Percentiles rank a stretch among this genome's conserved stretches.
Conservation (phyloP, 2,329 filamentous ascomycete genomes). For the Alternaria longipes region DNA sequence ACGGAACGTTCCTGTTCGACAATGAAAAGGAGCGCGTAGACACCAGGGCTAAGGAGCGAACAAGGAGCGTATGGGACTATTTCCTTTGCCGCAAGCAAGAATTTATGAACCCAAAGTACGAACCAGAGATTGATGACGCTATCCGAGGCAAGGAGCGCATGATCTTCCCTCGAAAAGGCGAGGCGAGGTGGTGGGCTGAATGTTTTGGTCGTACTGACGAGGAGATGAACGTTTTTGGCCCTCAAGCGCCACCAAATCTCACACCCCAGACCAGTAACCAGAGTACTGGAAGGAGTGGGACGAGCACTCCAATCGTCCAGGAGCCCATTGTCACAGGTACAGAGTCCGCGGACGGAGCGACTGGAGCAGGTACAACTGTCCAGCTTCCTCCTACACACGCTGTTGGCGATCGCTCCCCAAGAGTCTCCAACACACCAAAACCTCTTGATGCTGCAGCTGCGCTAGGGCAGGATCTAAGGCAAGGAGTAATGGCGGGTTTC, state of each 20-base stretch:
- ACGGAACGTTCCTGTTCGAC: constrained; percentile 95
- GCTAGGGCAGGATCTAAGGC: constrained; percentile 39
- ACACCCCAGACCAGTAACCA: constrained; percentile 41
- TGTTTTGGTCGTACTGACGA: constrained; percentile 84
- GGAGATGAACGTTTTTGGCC: constrained; percentile 81
- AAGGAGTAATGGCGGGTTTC: constrained; percentile 44
- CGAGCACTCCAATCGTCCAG: constrained; percentile 38
- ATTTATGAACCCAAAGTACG: constrained; percentile 84
- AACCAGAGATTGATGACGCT: constrained; percentile 78
- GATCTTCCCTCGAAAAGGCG: constrained; percentile 77
- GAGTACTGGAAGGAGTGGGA: constrained; percentile 36
- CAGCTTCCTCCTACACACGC: constrained; percentile 38
- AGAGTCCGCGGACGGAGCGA: constrained; percentile 45
- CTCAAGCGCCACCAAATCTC: constrained; percentile 36
- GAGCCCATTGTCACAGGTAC: constrained; percentile 48
- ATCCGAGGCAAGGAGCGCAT: constrained; percentile 82
- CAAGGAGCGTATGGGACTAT: constrained; percentile 93
- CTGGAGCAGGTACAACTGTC: constrained; percentile 41
- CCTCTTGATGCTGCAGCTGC: constrained; percentile 41
- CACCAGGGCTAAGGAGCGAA: constrained; percentile 72
- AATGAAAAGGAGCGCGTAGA: constrained; percentile 88
- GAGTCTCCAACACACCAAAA: constrained; percentile 19
- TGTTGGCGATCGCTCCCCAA: constrained; percentile 22
- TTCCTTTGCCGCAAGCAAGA: constrained; percentile 83
- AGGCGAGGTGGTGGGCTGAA: constrained; percentile 94